Evolutionary conservation across 371 early-diverging fungal genomes (phyloP).

Genomic region (Amoeboaphelidium protococcarum): DNA sequence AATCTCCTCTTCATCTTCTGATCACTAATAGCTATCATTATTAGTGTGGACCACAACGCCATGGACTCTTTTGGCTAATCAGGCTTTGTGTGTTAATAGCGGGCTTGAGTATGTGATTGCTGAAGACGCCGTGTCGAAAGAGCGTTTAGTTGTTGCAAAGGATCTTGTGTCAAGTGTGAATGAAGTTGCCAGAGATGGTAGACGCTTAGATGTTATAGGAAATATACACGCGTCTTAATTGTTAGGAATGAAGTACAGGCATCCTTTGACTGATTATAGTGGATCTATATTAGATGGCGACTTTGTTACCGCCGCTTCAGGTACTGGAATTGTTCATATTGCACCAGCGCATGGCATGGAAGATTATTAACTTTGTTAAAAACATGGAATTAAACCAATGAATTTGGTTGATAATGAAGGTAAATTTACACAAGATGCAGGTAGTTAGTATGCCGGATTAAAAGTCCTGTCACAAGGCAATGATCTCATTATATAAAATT

Average conservation of each 20-base stretch:
- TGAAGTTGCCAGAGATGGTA: slow-evolving; percentile 28
- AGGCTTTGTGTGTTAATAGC: slow-evolving; percentile 48
- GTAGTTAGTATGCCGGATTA: slow-evolving; percentile 27
- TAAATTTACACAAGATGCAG: slow-evolving; percentile 38
- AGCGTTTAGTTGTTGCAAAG: slow-evolving; percentile 34
- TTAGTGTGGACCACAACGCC: slow-evolving; percentile 92
- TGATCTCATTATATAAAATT: slow-evolving; percentile 22
- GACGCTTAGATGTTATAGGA: slow-evolving; percentile 29
- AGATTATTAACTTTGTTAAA: slow-evolving; percentile 51
- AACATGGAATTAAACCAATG: slow-evolving; percentile 23
- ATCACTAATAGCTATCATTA: slow-evolving; percentile 13
- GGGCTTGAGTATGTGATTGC: slow-evolving; percentile 38
- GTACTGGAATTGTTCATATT: slow-evolving; percentile 73
- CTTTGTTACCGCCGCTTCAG: slow-evolving; percentile 53
- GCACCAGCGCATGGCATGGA: slow-evolving; percentile 90
- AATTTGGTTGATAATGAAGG: slow-evolving; percentile 49
- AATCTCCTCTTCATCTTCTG: neutral
- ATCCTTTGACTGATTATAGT: slow-evolving; percentile 23
- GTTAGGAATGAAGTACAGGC: slow-evolving; percentile 33
- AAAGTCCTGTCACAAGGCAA: slow-evolving; percentile 32
- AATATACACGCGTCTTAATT: slow-evolving; percentile 24
- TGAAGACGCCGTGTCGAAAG: slow-evolving; percentile 23
- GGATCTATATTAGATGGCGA: slow-evolving; percentile 30
- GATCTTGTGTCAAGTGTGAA: slow-evolving; percentile 20
- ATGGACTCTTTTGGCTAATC: slow-evolving; percentile 80